phyloP scores from a whole-genome alignment of 768 basidiomycete species.

The Tremella mesenterica region DNA sequence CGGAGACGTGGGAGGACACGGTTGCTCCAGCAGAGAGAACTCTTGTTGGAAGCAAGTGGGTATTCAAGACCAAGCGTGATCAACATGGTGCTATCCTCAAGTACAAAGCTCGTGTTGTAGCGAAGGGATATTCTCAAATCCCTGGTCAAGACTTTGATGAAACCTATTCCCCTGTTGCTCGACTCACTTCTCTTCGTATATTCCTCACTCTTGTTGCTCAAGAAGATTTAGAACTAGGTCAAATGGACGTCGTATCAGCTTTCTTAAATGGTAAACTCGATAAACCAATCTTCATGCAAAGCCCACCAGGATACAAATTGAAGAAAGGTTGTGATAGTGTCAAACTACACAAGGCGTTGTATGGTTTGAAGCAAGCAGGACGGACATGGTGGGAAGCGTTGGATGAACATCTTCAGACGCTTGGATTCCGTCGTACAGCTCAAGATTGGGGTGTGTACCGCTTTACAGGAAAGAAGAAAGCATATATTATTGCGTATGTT shows the following conservation, averaged over 20 bases:
- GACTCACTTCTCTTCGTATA: conserved; percentile 10
- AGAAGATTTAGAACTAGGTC: conserved; percentile 12
- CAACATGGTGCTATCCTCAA: too few relatives aligned
- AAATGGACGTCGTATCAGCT: conserved; percentile 19
- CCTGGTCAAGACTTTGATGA: conserved; percentile 48
- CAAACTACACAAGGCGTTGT: conserved; percentile 4
- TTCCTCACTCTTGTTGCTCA: conserved; percentile 17
- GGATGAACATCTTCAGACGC: conserved; percentile 2
- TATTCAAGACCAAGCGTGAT: conserved; percentile 38
- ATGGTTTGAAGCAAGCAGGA: conserved; percentile 20
- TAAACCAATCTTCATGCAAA: conserved; percentile 37
- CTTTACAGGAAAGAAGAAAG: neutral
- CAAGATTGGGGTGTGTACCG: conserved; percentile 19
- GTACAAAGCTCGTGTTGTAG: conserved; percentile 45
- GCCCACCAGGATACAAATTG: neutral
- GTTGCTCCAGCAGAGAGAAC: conserved; percentile 36
- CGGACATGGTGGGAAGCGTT: conserved; percentile 18
- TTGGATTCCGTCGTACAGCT: conserved; percentile 12
- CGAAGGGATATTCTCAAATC: conserved; percentile 48
- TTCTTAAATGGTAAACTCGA: conserved; percentile 7
- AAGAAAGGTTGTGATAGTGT: neutral
- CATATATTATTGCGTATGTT: conserved; percentile 12
- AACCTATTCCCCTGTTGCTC: conserved; percentile 45
- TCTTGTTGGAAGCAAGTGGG: conserved; percentile 45
- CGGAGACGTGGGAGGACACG: conserved; percentile 36